Evolutionary conservation across 83 land plant genomes (phyloP).

Genomic region (Picea engelmannii): DNA sequence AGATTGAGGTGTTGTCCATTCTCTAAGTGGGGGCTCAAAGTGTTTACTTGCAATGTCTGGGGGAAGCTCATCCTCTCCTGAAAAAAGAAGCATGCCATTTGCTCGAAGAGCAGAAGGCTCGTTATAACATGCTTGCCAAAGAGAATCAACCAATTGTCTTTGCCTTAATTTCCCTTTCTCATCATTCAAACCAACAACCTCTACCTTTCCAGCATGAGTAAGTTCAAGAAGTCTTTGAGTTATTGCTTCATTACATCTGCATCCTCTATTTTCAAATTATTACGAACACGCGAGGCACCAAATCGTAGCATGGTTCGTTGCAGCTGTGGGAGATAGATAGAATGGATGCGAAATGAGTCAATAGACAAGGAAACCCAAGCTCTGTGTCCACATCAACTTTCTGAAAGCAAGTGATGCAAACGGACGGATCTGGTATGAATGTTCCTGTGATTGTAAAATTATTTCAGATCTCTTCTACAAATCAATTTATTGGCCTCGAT

Average conservation of each 20-base stretch:
- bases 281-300: too few species aligned
- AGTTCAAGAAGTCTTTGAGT: slow-evolving; percentile 17
- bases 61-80: slow-evolving; percentile 87
- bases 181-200: slow-evolving; percentile 17
- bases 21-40: slow-evolving; percentile 77
- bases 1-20: slow-evolving; percentile 45
- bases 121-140: slow-evolving; percentile 72
- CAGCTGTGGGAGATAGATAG: too few species aligned
- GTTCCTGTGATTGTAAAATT: too few species aligned
- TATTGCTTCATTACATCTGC: slow-evolving; percentile 83
- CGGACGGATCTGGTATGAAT: too few species aligned
- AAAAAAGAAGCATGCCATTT: slow-evolving; percentile 74
- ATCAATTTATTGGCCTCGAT: too few species aligned
- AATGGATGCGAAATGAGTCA: too few species aligned
- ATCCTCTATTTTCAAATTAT: slow-evolving; percentile 20
- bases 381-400: slow-evolving; percentile 35
- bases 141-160: slow-evolving; percentile 74
- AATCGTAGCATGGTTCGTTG: too few species aligned
- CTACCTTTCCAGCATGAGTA: not conserved
- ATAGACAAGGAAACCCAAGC: slow-evolving; percentile 70
- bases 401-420: too few species aligned
- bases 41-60: slow-evolving; percentile 88
- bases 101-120: slow-evolving; percentile 84
- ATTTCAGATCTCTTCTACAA: too few species aligned
- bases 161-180: slow-evolving; percentile 58